Percentiles rank a stretch among this genome's conserved stretches.
Evolutionary conservation across 768 basidiomycete genomes (phyloP).

Genomic region (Amanita rimosa): DNA sequence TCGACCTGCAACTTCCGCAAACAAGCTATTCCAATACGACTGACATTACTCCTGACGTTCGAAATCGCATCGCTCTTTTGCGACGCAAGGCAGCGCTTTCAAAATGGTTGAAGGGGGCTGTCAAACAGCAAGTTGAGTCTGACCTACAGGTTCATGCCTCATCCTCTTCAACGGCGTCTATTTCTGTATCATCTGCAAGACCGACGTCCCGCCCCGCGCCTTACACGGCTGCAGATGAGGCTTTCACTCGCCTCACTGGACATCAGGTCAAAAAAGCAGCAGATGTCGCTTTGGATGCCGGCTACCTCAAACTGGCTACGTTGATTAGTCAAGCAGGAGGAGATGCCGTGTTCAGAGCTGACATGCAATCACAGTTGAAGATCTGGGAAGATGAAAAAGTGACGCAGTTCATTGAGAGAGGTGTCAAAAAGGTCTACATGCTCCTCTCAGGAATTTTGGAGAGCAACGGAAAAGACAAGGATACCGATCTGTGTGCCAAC

Average conservation of each 20-base stretch:
- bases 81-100: constrained; percentile 74
- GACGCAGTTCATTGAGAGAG: constrained; percentile 44
- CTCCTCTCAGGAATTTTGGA: constrained; percentile 59
- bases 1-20: constrained; percentile 46
- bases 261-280: constrained; percentile 83
- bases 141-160: constrained; percentile 35
- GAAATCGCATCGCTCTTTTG: constrained; percentile 46
- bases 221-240: constrained; percentile 32
- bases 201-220: constrained; percentile 15
- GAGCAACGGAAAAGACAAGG: constrained; percentile 20
- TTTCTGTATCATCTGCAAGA: neutral
- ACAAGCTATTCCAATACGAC: constrained; percentile 9
- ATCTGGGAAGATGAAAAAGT: constrained; percentile 80
- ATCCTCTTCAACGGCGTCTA: neutral
- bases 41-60: constrained; percentile 47
- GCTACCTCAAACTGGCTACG: constrained; percentile 79
- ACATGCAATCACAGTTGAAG: constrained; percentile 63
- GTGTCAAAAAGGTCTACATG: constrained; percentile 72
- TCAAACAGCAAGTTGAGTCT: constrained; percentile 58
- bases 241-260: constrained; percentile 77
- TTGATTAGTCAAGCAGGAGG: constrained; percentile 82
- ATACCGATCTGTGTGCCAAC: constrained; percentile 42
- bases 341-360: constrained; percentile 59
- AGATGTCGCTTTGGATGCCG: constrained; percentile 58
- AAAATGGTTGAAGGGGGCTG: constrained; percentile 71